A percentile compares a stretch with the other conserved stretches of the same genome.
phyloP scores from a whole-genome alignment of 176 grass and related monocot species.

The Triticum turgidum region DNA sequence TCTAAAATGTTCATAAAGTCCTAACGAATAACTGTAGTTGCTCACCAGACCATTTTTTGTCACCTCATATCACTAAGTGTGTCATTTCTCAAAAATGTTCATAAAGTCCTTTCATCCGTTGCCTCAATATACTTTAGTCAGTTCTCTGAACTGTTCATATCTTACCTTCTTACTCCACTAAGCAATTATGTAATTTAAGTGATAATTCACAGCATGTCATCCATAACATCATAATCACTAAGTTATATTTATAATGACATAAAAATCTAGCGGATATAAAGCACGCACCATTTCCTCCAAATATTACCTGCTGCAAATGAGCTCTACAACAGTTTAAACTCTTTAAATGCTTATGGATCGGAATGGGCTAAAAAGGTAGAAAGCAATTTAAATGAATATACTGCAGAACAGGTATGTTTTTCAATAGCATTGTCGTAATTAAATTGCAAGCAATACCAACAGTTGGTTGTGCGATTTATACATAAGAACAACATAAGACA shows the following conservation, averaged over 20 bases:
- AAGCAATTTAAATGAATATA: neutral
- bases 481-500: neutral
- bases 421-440: neutral
- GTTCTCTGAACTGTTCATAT: neutral
- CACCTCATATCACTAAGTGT: too few relatives aligned
- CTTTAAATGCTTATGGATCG: neutral
- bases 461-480: neutral
- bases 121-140: too few relatives aligned
- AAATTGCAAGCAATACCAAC: neutral
- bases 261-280: neutral
- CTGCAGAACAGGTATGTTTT: neutral
- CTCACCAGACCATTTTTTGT: too few relatives aligned
- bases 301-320: constrained; percentile 4
- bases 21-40: neutral
- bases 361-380: neutral
- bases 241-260: neutral
- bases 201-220: neutral
- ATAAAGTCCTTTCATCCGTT: neutral
- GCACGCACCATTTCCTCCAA: neutral
- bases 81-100: neutral
- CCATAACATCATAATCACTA: neutral
- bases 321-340: neutral
- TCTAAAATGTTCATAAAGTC: neutral
- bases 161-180: neutral
- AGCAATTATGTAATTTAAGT: neutral